Evolutionary conservation across 495 filamentous ascomycete species (phyloP), one percentile per base, ranked within the genome.

Genomic region (Trichoderma erinaceum): DNA sequence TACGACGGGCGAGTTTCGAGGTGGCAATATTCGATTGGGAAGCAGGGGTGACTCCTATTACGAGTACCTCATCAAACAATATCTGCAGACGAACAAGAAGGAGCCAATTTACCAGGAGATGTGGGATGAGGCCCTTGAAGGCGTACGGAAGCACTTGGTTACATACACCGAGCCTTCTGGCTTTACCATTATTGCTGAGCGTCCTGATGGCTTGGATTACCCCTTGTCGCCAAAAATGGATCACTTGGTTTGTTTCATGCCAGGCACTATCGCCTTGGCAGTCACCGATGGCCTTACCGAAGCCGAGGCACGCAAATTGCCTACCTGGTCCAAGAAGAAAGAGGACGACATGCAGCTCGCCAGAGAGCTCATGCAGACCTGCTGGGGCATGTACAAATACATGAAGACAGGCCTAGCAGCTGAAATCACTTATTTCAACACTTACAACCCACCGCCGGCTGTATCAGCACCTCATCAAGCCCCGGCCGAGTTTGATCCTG

Each of bases 31-130:
- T 73, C 89, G 95, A 18, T 85, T 99, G 11, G 95, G 95, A 48
- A 97, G 90, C 71, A 84, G 95, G 67, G 96, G 94, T 50, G 95
- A 99, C 76, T 96, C 92, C 21, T 99, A 98, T 75, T 99, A 99
- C 78, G 92, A 98, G 77, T 97, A 97, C 75, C 86, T 97, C 46
- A 92, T 98, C 80, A 98, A 98, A 78, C 94, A 98, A 75, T 97
- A 95, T 74, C 82, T 96, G 4, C 95, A 98, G 73, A 99, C 96
- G 11, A 89, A 89, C 25, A 87, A 90, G 76, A 83, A 92, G 71
- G 95, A 99, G 75, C 83, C 87, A 1, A 78, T 98, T 10, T 99
- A 98, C 77, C 82, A 87, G 61, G 90, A 94, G 4, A 90, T 99
- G 86, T 99, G 96, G 91, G 84, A 95, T 58, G 89, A 98, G 75